phyloP scores from a whole-genome alignment of 192 early-diverging fungal genomes.

The Coemansia sp. region DNA sequence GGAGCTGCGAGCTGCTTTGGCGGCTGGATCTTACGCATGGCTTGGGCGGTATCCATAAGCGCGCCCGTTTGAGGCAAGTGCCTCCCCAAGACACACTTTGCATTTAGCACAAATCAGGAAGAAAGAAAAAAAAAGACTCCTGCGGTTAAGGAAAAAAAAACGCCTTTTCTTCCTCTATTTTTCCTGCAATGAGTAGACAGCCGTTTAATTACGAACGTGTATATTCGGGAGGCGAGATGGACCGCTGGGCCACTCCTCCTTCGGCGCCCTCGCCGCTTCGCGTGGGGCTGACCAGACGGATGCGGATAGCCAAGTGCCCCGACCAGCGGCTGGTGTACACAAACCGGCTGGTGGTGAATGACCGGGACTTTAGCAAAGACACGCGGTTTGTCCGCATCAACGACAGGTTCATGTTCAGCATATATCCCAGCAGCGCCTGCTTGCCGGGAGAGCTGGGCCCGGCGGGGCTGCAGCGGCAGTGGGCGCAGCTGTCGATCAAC shows the following conservation, averaged over 20 bases:
- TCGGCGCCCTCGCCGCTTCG: conserved; percentile 10
- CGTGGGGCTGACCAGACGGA: conserved; percentile 28
- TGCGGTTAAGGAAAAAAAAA: no score
- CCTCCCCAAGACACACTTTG: not conserved
- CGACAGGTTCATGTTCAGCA: conserved; percentile 76
- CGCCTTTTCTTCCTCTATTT: not conserved
- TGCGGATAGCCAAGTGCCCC: conserved; percentile 53
- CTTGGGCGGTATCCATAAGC: not conserved
- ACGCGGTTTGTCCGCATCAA: conserved; percentile 75
- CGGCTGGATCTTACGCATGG: not conserved
- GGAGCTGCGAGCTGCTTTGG: not conserved
- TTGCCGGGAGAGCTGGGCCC: conserved; percentile 36
- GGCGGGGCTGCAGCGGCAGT: conserved; percentile 42
- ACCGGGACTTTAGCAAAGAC: conserved; percentile 66
- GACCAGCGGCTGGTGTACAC: conserved; percentile 56
- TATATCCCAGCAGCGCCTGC: conserved; percentile 39
- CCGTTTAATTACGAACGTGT: conserved; percentile 47
- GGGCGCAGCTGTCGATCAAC: conserved; percentile 56
- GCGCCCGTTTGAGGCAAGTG: not conserved
- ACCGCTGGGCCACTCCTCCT: conserved; percentile 14
- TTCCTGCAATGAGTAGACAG: conserved; percentile 23
- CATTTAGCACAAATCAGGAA: not conserved
- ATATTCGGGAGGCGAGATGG: conserved; percentile 40
- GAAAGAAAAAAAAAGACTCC: not conserved
- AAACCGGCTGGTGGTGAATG: conserved; percentile 76